phyloP scores from a whole-genome alignment of 2,329 filamentous ascomycete species.

The Capronia americana region DNA sequence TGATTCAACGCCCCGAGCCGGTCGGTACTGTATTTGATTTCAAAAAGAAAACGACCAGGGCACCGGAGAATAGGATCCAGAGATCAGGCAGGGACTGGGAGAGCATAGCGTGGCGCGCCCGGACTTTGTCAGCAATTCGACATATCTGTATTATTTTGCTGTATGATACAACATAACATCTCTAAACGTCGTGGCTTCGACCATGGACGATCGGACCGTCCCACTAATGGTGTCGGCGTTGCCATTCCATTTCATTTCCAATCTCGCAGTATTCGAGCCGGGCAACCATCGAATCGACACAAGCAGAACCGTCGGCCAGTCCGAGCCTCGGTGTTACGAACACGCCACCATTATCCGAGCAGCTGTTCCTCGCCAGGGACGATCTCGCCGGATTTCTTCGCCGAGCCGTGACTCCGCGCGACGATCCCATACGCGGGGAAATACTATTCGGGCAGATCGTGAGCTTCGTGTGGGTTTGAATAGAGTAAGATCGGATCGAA shows the following conservation, averaged over 20 bases:
- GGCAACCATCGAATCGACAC: neutral
- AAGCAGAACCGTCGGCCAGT: neutral
- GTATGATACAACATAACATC: neutral
- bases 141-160: constrained; percentile 1
- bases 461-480: neutral
- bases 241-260: neutral
- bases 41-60: no score
- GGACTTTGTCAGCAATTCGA: neutral
- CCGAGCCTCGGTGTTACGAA: neutral
- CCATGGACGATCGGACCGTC: neutral
- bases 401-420: constrained; percentile 66
- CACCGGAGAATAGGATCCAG: neutral
- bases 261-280: neutral
- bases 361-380: constrained; percentile 58
- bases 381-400: constrained; percentile 66
- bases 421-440: constrained; percentile 69
- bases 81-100: neutral
- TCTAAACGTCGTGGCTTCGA: neutral
- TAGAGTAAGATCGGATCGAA: no score
- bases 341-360: neutral
- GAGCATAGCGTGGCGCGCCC: neutral
- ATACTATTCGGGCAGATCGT: constrained; percentile 47
- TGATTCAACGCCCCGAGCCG: neutral
- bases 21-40: neutral
- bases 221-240: neutral